phyloP scores from a whole-genome alignment of 2,329 filamentous ascomycete species.

The Apiospora arundinis region DNA sequence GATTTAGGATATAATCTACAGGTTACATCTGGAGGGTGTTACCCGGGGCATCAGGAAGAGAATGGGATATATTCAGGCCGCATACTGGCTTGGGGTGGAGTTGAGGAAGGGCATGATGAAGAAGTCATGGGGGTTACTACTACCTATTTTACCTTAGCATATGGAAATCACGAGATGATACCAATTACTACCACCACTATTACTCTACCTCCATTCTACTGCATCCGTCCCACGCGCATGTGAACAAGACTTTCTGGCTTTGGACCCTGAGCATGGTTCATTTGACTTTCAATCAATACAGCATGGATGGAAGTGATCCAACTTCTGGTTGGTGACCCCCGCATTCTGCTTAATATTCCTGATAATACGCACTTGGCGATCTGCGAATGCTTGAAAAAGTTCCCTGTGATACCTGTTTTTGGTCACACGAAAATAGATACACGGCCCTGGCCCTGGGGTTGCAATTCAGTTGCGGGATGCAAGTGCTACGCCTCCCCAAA shows the following conservation, averaged over 20 bases:
- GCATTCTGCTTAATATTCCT: neutral
- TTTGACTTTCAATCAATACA: neutral
- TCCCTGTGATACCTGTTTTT: neutral
- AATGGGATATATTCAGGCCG: neutral
- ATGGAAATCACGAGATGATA: neutral
- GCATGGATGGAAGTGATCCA: neutral
- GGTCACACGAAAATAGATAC: conserved; percentile 11
- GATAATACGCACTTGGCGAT: neutral
- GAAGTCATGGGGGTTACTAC: neutral
- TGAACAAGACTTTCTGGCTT: neutral
- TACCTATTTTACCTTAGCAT: neutral
- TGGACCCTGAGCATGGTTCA: neutral
- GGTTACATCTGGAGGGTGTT: conserved; percentile 5
- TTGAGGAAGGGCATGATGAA: neutral
- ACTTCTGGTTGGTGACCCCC: neutral
- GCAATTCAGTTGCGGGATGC: conserved; percentile 11
- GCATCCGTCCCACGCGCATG: neutral
- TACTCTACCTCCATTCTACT: neutral
- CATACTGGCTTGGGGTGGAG: conserved; percentile 8
- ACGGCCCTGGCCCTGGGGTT: conserved; percentile 6
- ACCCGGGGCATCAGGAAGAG: neutral
- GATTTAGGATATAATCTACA: conserved; percentile 18
- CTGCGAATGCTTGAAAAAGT: neutral
- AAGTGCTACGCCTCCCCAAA: conserved; percentile 6
- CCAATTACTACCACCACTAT: neutral